Conservation (phyloP, 768 basidiomycete species). For the Agrocybe pediades region DNA sequence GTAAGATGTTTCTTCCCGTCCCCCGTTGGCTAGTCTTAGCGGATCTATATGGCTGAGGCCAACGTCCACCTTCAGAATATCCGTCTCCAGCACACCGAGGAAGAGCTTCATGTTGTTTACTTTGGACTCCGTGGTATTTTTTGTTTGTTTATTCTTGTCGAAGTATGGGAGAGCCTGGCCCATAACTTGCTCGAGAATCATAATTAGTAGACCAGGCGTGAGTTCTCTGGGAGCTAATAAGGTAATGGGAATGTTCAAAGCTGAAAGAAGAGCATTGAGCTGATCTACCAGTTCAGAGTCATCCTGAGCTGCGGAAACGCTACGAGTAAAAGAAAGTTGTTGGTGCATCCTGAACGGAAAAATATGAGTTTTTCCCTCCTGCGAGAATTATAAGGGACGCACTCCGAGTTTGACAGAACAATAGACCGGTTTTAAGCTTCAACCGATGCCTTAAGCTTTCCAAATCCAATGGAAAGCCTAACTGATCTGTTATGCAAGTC, state of each 20-base stretch:
- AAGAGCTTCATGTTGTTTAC: conserved; percentile 74
- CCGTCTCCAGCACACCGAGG: conserved; percentile 70
- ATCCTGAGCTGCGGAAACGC: background rate
- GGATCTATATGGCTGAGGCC: conserved; percentile 71
- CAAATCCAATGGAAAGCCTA: too few species aligned
- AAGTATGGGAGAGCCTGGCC: conserved; percentile 49
- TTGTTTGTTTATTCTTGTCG: conserved; percentile 33
- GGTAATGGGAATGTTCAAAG: conserved; percentile 45
- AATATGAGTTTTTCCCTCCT: background rate
- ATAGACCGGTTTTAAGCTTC: background rate
- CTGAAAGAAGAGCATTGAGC: conserved; percentile 49
- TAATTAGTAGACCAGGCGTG: conserved; percentile 71
- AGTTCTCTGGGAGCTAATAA: conserved; percentile 60
- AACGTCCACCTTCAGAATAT: conserved; percentile 60
- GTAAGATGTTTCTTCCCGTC: conserved; percentile 66
- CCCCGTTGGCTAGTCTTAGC: conserved; percentile 60
- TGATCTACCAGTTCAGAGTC: conserved; percentile 27
- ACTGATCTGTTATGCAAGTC: too few species aligned
- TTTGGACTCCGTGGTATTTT: conserved; percentile 34
- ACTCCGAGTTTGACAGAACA: background rate
- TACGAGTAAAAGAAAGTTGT: background rate
- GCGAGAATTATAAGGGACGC: too few species aligned
- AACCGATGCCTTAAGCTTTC: too few species aligned
- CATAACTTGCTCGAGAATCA: conserved; percentile 66
- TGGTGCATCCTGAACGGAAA: background rate